A percentile compares a stretch with the other conserved stretches of the same genome.
Conservation (phyloP, 192 early-diverging fungal species). For the Physocladia obscura region DNA sequence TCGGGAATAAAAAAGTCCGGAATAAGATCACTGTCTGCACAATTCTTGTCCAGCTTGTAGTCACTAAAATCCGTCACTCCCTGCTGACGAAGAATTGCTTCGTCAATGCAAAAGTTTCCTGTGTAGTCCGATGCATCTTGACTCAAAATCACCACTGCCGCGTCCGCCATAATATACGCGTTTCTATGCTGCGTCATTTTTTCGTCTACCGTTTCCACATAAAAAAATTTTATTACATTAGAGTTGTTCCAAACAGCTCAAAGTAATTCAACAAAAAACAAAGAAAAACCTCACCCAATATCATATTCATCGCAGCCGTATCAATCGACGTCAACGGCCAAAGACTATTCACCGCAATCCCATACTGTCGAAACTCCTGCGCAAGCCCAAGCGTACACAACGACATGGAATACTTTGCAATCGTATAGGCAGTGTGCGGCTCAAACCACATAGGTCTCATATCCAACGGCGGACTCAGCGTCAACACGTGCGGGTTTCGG, state of each 20-base stretch:
- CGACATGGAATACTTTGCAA: slow-evolving; percentile 65
- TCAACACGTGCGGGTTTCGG: slow-evolving; percentile 75
- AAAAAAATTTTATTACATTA: too few species aligned
- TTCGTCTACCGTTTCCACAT: not conserved
- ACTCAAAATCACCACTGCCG: slow-evolving; percentile 61
- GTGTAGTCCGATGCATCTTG: slow-evolving; percentile 42
- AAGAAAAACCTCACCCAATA: slow-evolving; percentile 35
- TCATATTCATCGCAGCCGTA: slow-evolving; percentile 63
- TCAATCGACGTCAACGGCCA: slow-evolving; percentile 78
- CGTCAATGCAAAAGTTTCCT: slow-evolving; percentile 73
- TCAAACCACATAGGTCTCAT: slow-evolving; percentile 74
- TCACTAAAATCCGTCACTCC: slow-evolving; percentile 72
- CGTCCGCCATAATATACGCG: slow-evolving; percentile 75
- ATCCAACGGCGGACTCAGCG: slow-evolving; percentile 66
- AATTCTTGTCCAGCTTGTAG: slow-evolving; percentile 63
- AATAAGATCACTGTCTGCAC: slow-evolving; percentile 52
- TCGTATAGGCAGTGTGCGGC: slow-evolving; percentile 44
- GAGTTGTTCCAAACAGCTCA: not conserved
- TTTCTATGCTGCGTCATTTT: slow-evolving; percentile 31
- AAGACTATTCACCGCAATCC: slow-evolving; percentile 73
- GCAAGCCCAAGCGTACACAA: slow-evolving; percentile 71
- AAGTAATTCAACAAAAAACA: not conserved
- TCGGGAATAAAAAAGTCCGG: slow-evolving; percentile 49
- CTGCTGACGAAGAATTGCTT: slow-evolving; percentile 67
- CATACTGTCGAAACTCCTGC: slow-evolving; percentile 63